Conservation (phyloP, 129 eudicot species). For the Pseudognaphalium luteoalbum region DNA sequence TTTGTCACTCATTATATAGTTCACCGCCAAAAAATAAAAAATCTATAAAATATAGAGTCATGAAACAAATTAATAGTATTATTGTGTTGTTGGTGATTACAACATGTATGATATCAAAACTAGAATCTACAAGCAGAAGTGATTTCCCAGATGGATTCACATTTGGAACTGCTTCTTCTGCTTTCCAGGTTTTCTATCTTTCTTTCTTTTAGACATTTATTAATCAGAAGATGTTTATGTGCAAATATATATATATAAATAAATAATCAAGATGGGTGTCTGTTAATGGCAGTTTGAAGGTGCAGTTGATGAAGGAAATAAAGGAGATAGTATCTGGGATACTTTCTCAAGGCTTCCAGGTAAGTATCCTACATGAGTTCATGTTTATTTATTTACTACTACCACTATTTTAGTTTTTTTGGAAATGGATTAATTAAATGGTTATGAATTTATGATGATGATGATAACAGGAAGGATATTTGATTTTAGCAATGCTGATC, state of each 20-base stretch:
- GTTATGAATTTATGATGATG: background rate
- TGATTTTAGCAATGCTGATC: constrained; percentile 87
- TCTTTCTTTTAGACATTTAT: background rate
- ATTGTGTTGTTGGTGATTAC: constrained; percentile 13
- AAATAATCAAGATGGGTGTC: background rate
- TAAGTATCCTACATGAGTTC: constrained; percentile 10
- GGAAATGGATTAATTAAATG: background rate
- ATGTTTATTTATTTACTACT: background rate
- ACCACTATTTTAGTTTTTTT: background rate
- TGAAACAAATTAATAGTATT: constrained; percentile 19
- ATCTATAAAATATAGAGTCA: constrained; percentile 21
- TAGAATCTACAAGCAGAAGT: constrained; percentile 51
- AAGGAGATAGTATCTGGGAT: constrained; percentile 92
- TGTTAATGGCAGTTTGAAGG: constrained; percentile 76
- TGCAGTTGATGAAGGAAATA: constrained; percentile 90
- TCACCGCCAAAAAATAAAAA: constrained; percentile 32
- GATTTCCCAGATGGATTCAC: constrained; percentile 74
- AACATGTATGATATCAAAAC: constrained; percentile 18
- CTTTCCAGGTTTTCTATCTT: constrained; percentile 57
- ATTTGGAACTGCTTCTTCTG: constrained; percentile 95
- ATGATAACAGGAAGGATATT: constrained; percentile 60
- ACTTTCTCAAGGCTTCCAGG: constrained; percentile 74
- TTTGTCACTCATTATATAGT: background rate
- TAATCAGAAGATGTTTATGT: background rate
- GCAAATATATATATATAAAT: too few relatives aligned